A percentile compares a stretch with the other conserved stretches of the same genome.
Conservation (phyloP, 1,284 basidiomycete species). For the Leccinum fallax region DNA sequence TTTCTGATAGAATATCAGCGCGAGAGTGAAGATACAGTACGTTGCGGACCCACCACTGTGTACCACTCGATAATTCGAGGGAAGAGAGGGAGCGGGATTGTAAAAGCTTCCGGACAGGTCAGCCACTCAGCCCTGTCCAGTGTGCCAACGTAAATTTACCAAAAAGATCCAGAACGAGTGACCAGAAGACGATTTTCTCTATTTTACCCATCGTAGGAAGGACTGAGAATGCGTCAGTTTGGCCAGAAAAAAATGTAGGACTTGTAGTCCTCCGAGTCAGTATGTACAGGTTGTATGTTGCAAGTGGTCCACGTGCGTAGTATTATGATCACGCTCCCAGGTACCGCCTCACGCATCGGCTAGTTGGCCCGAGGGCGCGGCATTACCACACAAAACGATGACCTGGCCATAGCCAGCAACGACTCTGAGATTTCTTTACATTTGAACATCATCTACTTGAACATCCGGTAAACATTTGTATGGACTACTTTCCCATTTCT, state of each 20-base stretch:
- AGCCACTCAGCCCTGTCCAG: constrained; percentile 5
- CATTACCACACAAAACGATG: not conserved
- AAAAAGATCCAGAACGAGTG: constrained; percentile 84
- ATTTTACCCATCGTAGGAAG: constrained; percentile 57
- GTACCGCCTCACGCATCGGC: not conserved
- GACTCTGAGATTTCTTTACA: not conserved
- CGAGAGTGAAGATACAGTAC: not conserved
- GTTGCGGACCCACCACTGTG: constrained; percentile 53
- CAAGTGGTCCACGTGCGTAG: not conserved
- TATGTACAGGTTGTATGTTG: not conserved
- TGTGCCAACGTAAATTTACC: constrained; percentile 42
- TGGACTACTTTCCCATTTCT: constrained; percentile 19
- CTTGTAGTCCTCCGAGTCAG: not conserved
- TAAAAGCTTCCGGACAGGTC: constrained; percentile 63
- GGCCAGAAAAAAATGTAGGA: not conserved
- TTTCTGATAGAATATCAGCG: constrained; percentile 46
- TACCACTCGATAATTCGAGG: constrained; percentile 91
- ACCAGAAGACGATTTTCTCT: constrained; percentile 79
- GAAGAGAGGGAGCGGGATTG: constrained; percentile 92
- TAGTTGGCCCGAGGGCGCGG: not conserved
- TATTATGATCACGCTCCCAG: not conserved
- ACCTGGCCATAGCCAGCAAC: not conserved
- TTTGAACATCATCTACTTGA: constrained; percentile 1
- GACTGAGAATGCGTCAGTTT: not conserved
- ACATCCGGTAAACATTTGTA: too few species aligned